Conservation (phyloP, 2,329 filamentous ascomycete genomes). For the Penicillium concentricum region DNA sequence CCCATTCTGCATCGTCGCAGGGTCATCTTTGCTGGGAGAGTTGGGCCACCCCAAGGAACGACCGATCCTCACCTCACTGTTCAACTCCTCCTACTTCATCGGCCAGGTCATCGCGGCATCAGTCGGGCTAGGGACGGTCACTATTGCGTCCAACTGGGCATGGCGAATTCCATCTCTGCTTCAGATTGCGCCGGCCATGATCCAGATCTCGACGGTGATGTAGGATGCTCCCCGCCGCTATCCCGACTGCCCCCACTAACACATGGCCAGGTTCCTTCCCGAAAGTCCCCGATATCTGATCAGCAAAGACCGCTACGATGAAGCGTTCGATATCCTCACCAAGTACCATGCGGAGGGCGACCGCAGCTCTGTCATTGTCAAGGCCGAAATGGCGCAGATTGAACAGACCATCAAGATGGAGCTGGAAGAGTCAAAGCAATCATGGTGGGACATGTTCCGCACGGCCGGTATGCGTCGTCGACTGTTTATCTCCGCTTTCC, state of each 20-base stretch:
- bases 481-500: slow-evolving; percentile 28
- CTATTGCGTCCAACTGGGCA: slow-evolving; percentile 42
- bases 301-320: slow-evolving; percentile 27
- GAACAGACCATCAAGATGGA: slow-evolving; percentile 57
- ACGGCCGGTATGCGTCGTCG: slow-evolving; percentile 35
- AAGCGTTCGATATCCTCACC: slow-evolving; percentile 30
- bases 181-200: slow-evolving; percentile 37
- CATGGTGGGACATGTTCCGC: slow-evolving; percentile 30
- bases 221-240: slow-evolving; percentile 5
- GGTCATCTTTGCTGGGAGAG: slow-evolving; percentile 59
- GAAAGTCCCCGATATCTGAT: slow-evolving; percentile 29
- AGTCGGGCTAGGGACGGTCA: slow-evolving; percentile 30
- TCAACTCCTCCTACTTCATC: slow-evolving; percentile 52
- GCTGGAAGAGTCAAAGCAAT: slow-evolving; percentile 41
- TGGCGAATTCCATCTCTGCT: slow-evolving; percentile 50
- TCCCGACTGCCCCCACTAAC: neutral
- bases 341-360: slow-evolving; percentile 56
- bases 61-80: slow-evolving; percentile 58
- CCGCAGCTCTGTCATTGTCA: slow-evolving; percentile 51
- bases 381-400: slow-evolving; percentile 62
- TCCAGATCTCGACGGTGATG: slow-evolving; percentile 28
- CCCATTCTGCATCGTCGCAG: slow-evolving; percentile 59
- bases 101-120: slow-evolving; percentile 31
- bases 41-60: slow-evolving; percentile 62
- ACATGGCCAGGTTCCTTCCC: slow-evolving; percentile 22